Percentiles rank a stretch among this genome's conserved stretches.
These are phyloP conservation scores for Cymbidium sinense DNA, from an alignment of 106 monocot genomes.

Conservation along the genomic window DNA sequence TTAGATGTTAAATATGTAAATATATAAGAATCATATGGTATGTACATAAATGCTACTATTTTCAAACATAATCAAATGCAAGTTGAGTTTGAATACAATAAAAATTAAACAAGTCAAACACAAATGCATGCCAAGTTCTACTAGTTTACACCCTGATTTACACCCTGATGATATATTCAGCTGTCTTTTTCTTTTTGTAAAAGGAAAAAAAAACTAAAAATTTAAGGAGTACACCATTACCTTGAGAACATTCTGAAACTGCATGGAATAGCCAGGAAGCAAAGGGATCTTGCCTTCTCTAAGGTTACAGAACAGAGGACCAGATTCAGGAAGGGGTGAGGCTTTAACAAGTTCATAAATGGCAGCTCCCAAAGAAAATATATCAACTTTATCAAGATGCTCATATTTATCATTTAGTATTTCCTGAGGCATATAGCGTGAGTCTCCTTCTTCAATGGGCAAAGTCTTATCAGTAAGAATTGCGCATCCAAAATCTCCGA, in stretches of 20 bases:
- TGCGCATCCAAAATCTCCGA: conserved; percentile 97
- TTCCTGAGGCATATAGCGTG: conserved; percentile 92
- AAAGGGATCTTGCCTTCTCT: conserved; percentile 83
- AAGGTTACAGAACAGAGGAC: conserved; percentile 66
- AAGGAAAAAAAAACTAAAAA: too few relatives aligned
- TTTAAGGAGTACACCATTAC: conserved; percentile 28
- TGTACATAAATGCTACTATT: not conserved
- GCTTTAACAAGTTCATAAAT: conserved; percentile 84
- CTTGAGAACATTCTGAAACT: conserved; percentile 76
- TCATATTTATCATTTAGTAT: conserved; percentile 85
- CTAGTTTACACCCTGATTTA: too few relatives aligned
- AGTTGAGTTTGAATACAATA: not conserved
- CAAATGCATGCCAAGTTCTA: too few relatives aligned
- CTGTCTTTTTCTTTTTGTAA: not conserved
- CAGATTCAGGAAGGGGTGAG: conserved; percentile 70
- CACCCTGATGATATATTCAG: too few relatives aligned
- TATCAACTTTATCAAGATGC: conserved; percentile 88
- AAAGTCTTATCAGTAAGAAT: conserved; percentile 66
- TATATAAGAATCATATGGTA: too few relatives aligned
- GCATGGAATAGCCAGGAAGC: conserved; percentile 77
- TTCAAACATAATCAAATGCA: not conserved
- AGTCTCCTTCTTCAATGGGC: conserved; percentile 87
- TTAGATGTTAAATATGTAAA: too few relatives aligned
- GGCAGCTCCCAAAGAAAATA: conserved; percentile 83
- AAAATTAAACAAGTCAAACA: not conserved